Percentiles rank a stretch among this genome's conserved stretches.
phyloP scores from a whole-genome alignment of 1,284 basidiomycete species.

The Dichomitus squalens region DNA sequence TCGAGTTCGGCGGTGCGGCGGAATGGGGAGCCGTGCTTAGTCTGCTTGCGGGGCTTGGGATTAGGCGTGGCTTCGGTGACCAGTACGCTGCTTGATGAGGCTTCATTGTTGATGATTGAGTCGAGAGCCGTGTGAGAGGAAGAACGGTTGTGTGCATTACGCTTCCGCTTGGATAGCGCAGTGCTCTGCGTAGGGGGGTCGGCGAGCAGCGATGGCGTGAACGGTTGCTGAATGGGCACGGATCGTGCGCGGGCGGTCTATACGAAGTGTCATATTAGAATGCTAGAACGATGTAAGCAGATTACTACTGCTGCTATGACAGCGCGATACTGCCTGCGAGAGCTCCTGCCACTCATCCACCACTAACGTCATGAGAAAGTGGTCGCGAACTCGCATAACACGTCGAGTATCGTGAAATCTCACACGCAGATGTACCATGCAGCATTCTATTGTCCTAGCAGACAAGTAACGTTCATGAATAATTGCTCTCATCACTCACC shows the following conservation, averaged over 20 bases:
- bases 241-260: constrained; percentile 26
- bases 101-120: constrained; percentile 6
- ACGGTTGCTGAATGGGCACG: constrained; percentile 17
- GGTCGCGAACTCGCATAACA: too few relatives aligned
- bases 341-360: too few relatives aligned
- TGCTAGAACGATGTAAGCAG: too few relatives aligned
- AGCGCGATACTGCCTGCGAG: too few relatives aligned
- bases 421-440: too few relatives aligned
- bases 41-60: constrained; percentile 61
- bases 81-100: constrained; percentile 20
- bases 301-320: too few relatives aligned
- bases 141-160: constrained; percentile 22
- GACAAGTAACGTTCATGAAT: too few relatives aligned
- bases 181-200: constrained; percentile 4
- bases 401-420: too few relatives aligned
- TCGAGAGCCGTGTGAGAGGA: constrained; percentile 18
- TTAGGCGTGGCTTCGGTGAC: constrained; percentile 51
- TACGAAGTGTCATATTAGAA: not conserved
- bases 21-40: constrained; percentile 39
- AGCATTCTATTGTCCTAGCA: too few relatives aligned
- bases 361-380: too few relatives aligned
- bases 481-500: constrained; percentile 16
- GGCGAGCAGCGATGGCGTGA: constrained; percentile 21
- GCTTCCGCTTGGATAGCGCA: constrained; percentile 37
- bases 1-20: constrained; percentile 20